A percentile compares a stretch with the other conserved stretches of the same genome.
phyloP scores from a whole-genome alignment of 2,329 filamentous ascomycete species.

The Diplodia sapinea region DNA sequence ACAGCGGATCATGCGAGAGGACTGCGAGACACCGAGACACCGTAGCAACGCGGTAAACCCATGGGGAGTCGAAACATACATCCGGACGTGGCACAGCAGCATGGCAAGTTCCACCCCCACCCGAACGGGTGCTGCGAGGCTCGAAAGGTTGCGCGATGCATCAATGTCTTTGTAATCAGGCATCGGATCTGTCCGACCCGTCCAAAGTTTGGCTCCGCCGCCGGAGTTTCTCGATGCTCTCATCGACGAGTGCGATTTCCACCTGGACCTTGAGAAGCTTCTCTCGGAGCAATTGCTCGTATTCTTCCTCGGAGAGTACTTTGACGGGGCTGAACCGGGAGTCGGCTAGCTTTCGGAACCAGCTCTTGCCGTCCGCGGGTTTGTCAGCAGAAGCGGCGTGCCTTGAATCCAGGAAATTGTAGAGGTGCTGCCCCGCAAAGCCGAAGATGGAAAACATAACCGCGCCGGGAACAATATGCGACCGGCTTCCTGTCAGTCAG shows the following conservation, averaged over 20 bases:
- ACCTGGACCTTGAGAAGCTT: slow-evolving; percentile 74
- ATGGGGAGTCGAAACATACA: background rate
- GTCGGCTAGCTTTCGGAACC: slow-evolving; percentile 59
- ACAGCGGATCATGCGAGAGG: background rate
- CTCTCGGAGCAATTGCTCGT: slow-evolving; percentile 71
- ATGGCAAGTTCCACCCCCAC: background rate
- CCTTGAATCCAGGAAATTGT: slow-evolving; percentile 57
- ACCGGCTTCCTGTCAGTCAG: slow-evolving; percentile 34
- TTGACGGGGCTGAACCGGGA: slow-evolving; percentile 75
- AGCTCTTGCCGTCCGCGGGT: slow-evolving; percentile 43
- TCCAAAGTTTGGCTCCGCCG: slow-evolving; percentile 34
- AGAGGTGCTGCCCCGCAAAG: slow-evolving; percentile 61
- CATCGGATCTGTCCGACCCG: background rate
- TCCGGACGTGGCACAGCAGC: background rate
- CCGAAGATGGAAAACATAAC: slow-evolving; percentile 66
- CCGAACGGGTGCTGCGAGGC: background rate
- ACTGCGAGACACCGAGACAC: background rate
- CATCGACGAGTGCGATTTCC: slow-evolving; percentile 79
- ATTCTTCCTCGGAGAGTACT: slow-evolving; percentile 73
- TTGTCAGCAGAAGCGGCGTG: slow-evolving; percentile 41
- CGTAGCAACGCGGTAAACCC: background rate
- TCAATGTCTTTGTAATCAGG: background rate
- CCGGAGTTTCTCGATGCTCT: slow-evolving; percentile 66
- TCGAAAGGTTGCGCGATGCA: background rate
- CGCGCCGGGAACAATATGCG: slow-evolving; percentile 58